A percentile compares a stretch with the other conserved stretches of the same genome.
Conservation (phyloP, 78 protist species). For the Anaeramoeba flamelloides region DNA sequence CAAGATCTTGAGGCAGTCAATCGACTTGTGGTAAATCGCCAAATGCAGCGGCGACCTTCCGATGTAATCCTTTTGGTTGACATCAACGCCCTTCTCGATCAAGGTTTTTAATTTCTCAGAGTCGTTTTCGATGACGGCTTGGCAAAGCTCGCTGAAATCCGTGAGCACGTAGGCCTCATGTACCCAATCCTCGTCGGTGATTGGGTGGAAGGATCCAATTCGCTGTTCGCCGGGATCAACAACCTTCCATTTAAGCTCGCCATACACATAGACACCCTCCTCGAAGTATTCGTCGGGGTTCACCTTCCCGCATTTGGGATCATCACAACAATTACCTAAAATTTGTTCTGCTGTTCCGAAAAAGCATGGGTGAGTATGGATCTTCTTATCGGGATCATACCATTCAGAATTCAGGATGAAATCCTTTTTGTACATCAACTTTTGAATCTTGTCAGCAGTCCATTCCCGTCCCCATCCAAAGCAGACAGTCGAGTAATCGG, state of each 20-base stretch:
- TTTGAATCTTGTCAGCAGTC: background rate
- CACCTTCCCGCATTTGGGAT: background rate
- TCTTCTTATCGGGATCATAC: conserved; percentile 13
- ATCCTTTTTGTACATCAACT: conserved; percentile 16
- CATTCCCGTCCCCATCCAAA: conserved; percentile 15
- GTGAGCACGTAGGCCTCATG: background rate
- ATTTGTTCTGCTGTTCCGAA: conserved; percentile 3
- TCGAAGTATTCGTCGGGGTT: background rate
- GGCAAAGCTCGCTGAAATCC: background rate
- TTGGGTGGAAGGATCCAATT: conserved; percentile 26
- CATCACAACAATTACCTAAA: conserved; percentile 14
- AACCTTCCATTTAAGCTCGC: background rate
- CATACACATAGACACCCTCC: background rate
- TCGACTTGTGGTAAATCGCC: background rate
- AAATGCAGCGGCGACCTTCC: background rate
- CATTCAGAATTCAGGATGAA: conserved; percentile 8
- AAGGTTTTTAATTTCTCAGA: background rate
- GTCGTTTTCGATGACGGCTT: background rate
- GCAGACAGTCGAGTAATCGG: conserved; percentile 5
- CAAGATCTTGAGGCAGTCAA: background rate
- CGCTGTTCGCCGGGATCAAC: background rate
- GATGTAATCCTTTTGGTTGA: background rate
- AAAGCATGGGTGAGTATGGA: conserved; percentile 28
- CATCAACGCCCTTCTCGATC: background rate
- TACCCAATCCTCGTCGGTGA: conserved; percentile 13